These are phyloP conservation scores for Salicornia ramosissima DNA, from an alignment of 148 eudicot genomes.

Conservation along the genomic window DNA sequence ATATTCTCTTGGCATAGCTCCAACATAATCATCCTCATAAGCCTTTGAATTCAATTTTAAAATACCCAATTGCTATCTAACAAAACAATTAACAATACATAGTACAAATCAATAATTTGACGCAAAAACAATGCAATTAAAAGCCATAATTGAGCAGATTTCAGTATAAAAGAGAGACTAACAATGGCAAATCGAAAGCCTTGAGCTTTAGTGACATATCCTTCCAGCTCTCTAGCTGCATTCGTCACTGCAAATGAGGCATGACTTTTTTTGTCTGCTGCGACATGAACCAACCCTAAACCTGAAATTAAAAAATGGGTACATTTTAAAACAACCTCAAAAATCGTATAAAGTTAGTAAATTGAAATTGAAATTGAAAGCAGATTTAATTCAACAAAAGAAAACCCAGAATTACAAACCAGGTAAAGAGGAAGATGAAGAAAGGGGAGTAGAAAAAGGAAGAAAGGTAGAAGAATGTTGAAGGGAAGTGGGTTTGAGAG, in stretches of 20 bases:
- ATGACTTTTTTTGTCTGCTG: constrained; percentile 23
- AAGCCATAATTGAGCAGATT: background rate
- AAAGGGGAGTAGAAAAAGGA: constrained; percentile 10
- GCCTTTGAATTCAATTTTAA: background rate
- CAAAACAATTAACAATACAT: background rate
- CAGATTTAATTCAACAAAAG: background rate
- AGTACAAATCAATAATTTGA: background rate
- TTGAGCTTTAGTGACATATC: constrained; percentile 56
- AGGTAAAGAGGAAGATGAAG: constrained; percentile 11
- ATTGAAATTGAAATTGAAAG: background rate
- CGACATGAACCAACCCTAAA: constrained; percentile 35
- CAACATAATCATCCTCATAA: background rate
- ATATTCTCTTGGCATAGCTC: background rate
- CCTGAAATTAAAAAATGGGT: constrained; percentile 24
- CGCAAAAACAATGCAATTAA: background rate
- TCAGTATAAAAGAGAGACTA: constrained; percentile 9
- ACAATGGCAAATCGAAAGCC: constrained; percentile 84
- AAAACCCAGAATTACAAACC: constrained; percentile 3
- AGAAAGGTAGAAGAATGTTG: constrained; percentile 22
- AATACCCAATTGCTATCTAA: background rate
- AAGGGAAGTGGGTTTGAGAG: constrained; percentile 17
- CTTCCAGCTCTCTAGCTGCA: constrained; percentile 71
- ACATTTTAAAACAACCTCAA: background rate
- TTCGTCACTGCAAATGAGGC: constrained; percentile 39
- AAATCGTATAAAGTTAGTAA: background rate